Percentiles rank a stretch among this genome's conserved stretches.
These are phyloP conservation scores for Vitis hybrid DNA, from an alignment of 177 flowering plant species.

Conservation along the genomic window DNA sequence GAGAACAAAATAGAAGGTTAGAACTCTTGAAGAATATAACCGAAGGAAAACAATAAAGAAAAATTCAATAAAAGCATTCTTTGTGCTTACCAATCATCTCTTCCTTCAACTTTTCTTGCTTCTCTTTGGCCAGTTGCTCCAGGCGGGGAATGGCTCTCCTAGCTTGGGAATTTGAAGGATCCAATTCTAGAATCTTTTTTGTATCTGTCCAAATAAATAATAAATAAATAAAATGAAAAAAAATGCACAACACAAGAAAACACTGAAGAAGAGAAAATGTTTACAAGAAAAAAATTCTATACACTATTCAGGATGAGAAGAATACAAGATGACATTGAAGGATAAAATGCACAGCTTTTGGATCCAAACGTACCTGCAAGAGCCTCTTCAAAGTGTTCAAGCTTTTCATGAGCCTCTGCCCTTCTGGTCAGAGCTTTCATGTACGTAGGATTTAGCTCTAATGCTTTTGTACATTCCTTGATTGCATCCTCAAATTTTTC, in stretches of 20 bases:
- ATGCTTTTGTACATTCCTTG: constrained; percentile 87
- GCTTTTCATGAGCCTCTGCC: constrained; percentile 91
- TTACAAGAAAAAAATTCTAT: too few relatives aligned
- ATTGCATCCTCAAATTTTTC: constrained; percentile 77
- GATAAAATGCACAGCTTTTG: background rate
- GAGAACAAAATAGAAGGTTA: too few relatives aligned
- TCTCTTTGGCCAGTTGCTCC: constrained; percentile 84
- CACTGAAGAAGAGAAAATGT: background rate
- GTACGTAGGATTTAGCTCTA: constrained; percentile 80
- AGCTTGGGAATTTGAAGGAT: constrained; percentile 77
- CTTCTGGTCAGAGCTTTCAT: constrained; percentile 79
- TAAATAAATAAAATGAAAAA: background rate
- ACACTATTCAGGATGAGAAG: too few relatives aligned
- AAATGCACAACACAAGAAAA: background rate
- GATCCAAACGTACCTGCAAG: constrained; percentile 58
- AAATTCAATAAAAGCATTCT: background rate
- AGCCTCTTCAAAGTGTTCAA: constrained; percentile 90
- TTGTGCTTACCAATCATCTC: constrained; percentile 84
- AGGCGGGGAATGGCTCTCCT: constrained; percentile 59
- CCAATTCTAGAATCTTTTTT: constrained; percentile 78
- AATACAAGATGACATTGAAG: background rate
- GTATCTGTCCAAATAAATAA: constrained; percentile 45
- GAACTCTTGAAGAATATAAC: background rate
- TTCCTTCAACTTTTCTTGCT: constrained; percentile 96
- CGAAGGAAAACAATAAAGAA: background rate